Percentiles rank a stretch among this genome's conserved stretches.
Evolutionary conservation across 352 stramenopile genomes (phyloP).

Genomic region (Pythium plurisporium): DNA sequence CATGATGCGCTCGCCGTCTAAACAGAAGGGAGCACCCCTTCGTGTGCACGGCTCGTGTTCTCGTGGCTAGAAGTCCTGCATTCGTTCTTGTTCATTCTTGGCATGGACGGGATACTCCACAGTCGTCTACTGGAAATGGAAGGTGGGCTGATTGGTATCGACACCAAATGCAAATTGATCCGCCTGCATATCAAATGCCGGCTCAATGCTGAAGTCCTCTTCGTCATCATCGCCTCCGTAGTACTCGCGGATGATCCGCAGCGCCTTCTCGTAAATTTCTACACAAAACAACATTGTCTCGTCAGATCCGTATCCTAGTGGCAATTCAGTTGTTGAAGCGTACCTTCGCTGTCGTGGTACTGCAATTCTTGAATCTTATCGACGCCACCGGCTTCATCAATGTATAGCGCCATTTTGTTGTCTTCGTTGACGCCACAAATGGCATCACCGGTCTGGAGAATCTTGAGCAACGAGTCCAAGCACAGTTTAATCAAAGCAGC

Average conservation of each 20-base stretch:
- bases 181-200: constrained; percentile 41
- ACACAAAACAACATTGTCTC: too few species aligned
- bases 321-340: too few species aligned
- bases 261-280: constrained; percentile 92
- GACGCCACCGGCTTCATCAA: constrained; percentile 95
- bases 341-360: constrained; percentile 96
- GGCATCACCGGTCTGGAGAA: constrained; percentile 81
- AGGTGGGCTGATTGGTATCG: constrained; percentile 15
- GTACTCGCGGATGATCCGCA: constrained; percentile 96
- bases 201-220: constrained; percentile 72
- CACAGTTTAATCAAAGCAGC: constrained; percentile 96
- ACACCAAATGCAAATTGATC: constrained; percentile 70
- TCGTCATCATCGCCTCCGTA: constrained; percentile 98
- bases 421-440: constrained; percentile 79
- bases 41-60: not conserved
- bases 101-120: not conserved
- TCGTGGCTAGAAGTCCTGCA: too few species aligned
- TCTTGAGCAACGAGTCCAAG: constrained; percentile 97
- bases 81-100: too few species aligned
- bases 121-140: constrained; percentile 23
- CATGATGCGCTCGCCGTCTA: too few species aligned
- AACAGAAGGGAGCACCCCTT: too few species aligned
- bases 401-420: constrained; percentile 95
- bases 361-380: constrained; percentile 97
- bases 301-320: too few species aligned